A percentile compares a stretch with the other conserved stretches of the same genome.
Evolutionary conservation across 1,284 basidiomycete species (phyloP).

Genomic region (Cystobasidium sp.): DNA sequence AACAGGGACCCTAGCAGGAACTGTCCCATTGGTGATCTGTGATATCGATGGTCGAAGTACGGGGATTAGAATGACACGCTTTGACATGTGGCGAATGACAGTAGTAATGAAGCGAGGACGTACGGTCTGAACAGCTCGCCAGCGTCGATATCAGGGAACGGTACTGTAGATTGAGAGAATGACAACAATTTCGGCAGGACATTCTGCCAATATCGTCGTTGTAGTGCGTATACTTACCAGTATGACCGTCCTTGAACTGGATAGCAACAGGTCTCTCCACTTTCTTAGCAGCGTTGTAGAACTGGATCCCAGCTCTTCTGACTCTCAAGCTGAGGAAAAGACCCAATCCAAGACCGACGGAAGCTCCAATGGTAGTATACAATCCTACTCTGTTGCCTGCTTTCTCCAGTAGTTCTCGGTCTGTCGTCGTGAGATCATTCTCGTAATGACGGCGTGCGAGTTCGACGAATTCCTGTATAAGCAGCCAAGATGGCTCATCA

Average conservation of each 20-base stretch:
- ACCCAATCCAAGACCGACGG: constrained; percentile 31
- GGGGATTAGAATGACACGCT: background rate
- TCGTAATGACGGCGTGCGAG: constrained; percentile 30
- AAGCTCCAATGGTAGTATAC: constrained; percentile 35
- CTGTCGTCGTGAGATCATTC: constrained; percentile 35
- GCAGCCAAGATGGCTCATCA: background rate
- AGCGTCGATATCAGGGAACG: constrained; percentile 31
- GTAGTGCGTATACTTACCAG: background rate
- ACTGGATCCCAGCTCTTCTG: constrained; percentile 22
- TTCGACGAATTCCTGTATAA: constrained; percentile 36
- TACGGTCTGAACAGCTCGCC: constrained; percentile 39
- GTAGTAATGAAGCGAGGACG: background rate
- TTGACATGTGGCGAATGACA: background rate
- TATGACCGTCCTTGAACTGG: constrained; percentile 39
- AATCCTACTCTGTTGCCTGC: constrained; percentile 27
- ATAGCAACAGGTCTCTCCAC: constrained; percentile 34
- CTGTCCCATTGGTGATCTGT: constrained; percentile 34
- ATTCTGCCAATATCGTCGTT: background rate
- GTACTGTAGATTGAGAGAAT: constrained; percentile 1
- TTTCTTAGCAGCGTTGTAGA: constrained; percentile 36
- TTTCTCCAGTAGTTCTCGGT: constrained; percentile 31
- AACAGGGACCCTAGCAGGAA: constrained; percentile 35
- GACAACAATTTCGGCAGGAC: background rate
- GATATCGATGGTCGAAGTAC: background rate
- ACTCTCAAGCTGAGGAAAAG: constrained; percentile 32